A percentile compares a stretch with the other conserved stretches of the same genome.
phyloP scores from a whole-genome alignment of 805 yeast genomes.

The Wickerhamiella spandovensis region DNA sequence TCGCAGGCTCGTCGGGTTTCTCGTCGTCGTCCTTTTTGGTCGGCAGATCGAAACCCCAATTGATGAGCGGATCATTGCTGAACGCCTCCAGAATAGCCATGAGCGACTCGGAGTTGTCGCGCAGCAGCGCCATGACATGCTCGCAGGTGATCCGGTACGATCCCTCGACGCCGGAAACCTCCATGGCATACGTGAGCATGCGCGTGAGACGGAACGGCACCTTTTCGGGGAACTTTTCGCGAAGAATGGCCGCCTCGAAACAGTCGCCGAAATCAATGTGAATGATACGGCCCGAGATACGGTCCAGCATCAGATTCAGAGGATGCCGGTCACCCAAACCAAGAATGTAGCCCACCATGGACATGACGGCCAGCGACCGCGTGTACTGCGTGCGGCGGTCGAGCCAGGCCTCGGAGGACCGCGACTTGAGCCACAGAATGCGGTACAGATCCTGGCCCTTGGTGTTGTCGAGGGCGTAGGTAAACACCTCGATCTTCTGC shows the following conservation, averaged over 20 bases:
- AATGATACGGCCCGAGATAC: constrained; percentile 87
- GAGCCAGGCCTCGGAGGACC: constrained; percentile 94
- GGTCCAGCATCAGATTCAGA: constrained; percentile 86
- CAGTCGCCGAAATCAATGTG: constrained; percentile 99
- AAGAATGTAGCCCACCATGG: constrained; percentile 93
- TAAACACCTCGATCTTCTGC: constrained; percentile 92
- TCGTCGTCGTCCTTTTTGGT: constrained; percentile 24
- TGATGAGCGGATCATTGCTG: constrained; percentile 95
- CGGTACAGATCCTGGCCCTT: constrained; percentile 92
- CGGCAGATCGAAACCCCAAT: constrained; percentile 97
- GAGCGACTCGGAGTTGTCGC: constrained; percentile 89
- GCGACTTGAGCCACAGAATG: constrained; percentile 90
- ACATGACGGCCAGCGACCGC: constrained; percentile 93
- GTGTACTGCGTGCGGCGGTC: constrained; percentile 95
- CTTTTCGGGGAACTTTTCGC: constrained; percentile 96
- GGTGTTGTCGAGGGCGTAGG: constrained; percentile 88
- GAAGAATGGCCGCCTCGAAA: constrained; percentile 91
- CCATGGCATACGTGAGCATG: constrained; percentile 97
- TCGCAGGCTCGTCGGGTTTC: constrained; percentile 1
- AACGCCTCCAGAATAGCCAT: constrained; percentile 98
- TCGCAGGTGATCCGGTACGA: constrained; percentile 93
- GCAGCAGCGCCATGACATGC: constrained; percentile 86
- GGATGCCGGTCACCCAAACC: constrained; percentile 99
- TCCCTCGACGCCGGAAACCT: constrained; percentile 96
- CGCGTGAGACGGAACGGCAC: constrained; percentile 94